Evolutionary conservation across 2,329 filamentous ascomycete species (phyloP).

Genomic region (Colletotrichum gloeosporioides): DNA sequence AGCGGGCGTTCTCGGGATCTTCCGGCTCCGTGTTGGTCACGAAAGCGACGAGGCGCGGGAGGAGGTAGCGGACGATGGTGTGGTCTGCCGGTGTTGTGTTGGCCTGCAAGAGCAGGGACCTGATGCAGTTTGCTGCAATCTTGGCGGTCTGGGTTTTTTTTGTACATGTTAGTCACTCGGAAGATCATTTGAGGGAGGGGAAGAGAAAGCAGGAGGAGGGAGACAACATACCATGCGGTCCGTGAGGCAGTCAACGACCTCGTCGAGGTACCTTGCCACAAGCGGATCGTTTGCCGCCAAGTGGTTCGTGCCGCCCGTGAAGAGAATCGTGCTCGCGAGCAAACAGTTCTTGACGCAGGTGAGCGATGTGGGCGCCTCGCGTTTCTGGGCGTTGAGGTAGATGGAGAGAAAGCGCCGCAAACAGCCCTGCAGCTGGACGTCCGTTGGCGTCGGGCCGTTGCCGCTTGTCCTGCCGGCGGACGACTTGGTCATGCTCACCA

Average conservation of each 20-base stretch:
- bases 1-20: conserved; percentile 78
- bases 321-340: conserved; percentile 84
- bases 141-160: conserved; percentile 69
- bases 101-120: conserved; percentile 77
- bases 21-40: conserved; percentile 72
- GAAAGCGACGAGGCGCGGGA: conserved; percentile 80
- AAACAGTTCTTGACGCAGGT: conserved; percentile 93
- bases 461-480: conserved; percentile 32
- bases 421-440: conserved; percentile 79
- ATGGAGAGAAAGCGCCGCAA: conserved; percentile 84
- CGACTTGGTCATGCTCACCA: conserved; percentile 71
- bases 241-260: conserved; percentile 83
- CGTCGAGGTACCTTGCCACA: conserved; percentile 76
- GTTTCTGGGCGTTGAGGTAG: conserved; percentile 75
- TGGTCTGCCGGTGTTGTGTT: conserved; percentile 70
- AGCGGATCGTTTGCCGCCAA: conserved; percentile 78
- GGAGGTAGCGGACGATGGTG: conserved; percentile 74
- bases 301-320: conserved; percentile 79
- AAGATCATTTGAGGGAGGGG: neutral
- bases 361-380: conserved; percentile 77
- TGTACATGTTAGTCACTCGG: conserved; percentile 9
- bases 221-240: conserved; percentile 74
- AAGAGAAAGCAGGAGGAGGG: conserved; percentile 12
- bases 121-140: conserved; percentile 88
- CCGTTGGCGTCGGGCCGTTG: conserved; percentile 53